phyloP scores from a whole-genome alignment of 108 stramenopile genomes.

The Licmophora abbreviata region DNA sequence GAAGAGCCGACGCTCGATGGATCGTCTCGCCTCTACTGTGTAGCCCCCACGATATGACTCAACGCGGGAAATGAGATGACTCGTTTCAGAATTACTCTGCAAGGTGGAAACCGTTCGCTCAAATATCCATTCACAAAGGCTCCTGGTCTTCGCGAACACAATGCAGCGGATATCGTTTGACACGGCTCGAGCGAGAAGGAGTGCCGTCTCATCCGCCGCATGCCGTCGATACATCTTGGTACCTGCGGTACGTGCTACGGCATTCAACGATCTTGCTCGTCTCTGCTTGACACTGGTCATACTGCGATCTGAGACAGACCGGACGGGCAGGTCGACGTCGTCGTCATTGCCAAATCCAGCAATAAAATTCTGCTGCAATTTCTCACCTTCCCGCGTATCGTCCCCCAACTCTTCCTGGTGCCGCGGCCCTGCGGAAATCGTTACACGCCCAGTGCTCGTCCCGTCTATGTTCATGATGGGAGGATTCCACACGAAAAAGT shows the following conservation, averaged over 20 bases:
- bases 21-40: conserved; percentile 65
- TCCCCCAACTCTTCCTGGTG: conserved; percentile 1
- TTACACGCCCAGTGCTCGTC: conserved; percentile 17
- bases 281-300: too few species aligned
- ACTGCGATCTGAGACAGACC: not conserved
- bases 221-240: conserved; percentile 36
- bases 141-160: conserved; percentile 90
- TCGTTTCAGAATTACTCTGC: conserved; percentile 27
- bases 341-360: not conserved
- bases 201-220: conserved; percentile 90
- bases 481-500: conserved; percentile 88
- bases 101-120: conserved; percentile 46
- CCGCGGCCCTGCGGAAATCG: too few species aligned
- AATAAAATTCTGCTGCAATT: not conserved
- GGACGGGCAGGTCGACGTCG: not conserved
- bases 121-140: conserved; percentile 91
- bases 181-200: conserved; percentile 77
- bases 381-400: not conserved
- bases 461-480: conserved; percentile 49
- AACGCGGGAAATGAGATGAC: conserved; percentile 44
- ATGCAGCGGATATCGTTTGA: conserved; percentile 73
- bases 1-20: conserved; percentile 90
- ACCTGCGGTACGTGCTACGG: not conserved
- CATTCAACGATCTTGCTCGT: not conserved
- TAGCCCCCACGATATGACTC: conserved; percentile 96